Conservation (phyloP, 2,329 filamentous ascomycete genomes). For the Ophiostoma perfectum region DNA sequence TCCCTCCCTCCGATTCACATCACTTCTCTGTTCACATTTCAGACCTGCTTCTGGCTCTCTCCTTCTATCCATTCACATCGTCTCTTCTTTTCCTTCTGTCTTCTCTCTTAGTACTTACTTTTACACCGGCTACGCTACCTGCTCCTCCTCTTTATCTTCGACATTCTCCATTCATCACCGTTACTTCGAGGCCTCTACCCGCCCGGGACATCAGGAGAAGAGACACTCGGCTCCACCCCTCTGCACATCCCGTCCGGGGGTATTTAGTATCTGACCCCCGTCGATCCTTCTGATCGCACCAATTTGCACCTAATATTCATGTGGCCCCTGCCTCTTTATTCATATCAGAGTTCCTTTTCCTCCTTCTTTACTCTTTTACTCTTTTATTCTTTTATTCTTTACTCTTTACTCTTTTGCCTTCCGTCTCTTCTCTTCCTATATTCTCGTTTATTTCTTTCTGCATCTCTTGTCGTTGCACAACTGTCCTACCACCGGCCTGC, state of each 20-base stretch:
- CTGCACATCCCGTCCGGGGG: slow-evolving; percentile 11
- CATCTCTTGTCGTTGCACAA: neutral
- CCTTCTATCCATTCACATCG: neutral
- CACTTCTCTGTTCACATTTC: neutral
- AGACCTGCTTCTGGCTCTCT: neutral
- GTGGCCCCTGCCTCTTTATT: neutral
- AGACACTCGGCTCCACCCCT: neutral
- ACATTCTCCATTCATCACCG: neutral
- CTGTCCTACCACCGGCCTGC: neutral
- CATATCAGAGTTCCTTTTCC: too few relatives aligned
- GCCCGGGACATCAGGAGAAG: slow-evolving; percentile 3
- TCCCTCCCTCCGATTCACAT: neutral
- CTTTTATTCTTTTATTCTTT: neutral
- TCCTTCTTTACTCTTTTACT: neutral
- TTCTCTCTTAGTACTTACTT: neutral
- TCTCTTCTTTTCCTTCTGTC: neutral
- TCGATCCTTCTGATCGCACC: slow-evolving; percentile 4
- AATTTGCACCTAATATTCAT: neutral
- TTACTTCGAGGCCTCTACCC: slow-evolving; percentile 1
- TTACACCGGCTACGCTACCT: neutral
- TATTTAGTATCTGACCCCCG: slow-evolving; percentile 22
- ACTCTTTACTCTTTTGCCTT: neutral
- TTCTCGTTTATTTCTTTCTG: neutral
- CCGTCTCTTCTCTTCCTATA: neutral
- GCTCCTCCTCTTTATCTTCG: neutral